phyloP scores from a whole-genome alignment of 306 rosid species.

The Prunus campanulata region DNA sequence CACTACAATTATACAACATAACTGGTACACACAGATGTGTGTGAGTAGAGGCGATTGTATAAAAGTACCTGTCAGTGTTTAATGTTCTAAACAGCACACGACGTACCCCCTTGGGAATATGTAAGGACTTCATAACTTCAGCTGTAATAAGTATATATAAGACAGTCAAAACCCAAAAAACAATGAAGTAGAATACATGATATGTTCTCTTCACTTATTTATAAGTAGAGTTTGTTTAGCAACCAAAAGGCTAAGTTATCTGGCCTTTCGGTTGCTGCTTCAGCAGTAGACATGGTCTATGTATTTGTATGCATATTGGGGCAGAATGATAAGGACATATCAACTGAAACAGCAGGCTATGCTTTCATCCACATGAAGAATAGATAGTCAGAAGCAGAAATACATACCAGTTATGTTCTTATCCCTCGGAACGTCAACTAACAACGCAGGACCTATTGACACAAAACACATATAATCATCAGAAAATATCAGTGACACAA shows the following conservation, averaged over 20 bases:
- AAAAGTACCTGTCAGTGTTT: constrained; percentile 60
- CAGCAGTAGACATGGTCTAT: neutral
- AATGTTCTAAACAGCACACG: constrained; percentile 88
- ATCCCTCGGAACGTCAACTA: constrained; percentile 84
- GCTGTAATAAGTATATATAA: constrained; percentile 35
- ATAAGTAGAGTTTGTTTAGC: neutral
- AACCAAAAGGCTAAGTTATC: neutral
- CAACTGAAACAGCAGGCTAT: neutral
- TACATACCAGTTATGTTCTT: constrained; percentile 75
- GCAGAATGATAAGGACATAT: neutral
- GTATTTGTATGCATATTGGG: neutral
- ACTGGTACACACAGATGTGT: neutral
- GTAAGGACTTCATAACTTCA: constrained; percentile 79
- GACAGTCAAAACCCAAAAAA: neutral
- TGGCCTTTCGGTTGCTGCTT: neutral
- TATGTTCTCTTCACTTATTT: neutral
- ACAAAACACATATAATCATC: constrained; percentile 9
- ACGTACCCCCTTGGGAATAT: constrained; percentile 65
- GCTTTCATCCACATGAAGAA: neutral
- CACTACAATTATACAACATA: neutral
- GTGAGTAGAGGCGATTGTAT: neutral
- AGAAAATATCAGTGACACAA: neutral
- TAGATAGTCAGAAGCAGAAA: constrained; percentile 8
- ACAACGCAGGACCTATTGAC: constrained; percentile 60
- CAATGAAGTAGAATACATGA: neutral